Evolutionary conservation across 345 rosid species (phyloP), one percentile per base, ranked within the genome.

Genomic region (Lepidium didymum): DNA sequence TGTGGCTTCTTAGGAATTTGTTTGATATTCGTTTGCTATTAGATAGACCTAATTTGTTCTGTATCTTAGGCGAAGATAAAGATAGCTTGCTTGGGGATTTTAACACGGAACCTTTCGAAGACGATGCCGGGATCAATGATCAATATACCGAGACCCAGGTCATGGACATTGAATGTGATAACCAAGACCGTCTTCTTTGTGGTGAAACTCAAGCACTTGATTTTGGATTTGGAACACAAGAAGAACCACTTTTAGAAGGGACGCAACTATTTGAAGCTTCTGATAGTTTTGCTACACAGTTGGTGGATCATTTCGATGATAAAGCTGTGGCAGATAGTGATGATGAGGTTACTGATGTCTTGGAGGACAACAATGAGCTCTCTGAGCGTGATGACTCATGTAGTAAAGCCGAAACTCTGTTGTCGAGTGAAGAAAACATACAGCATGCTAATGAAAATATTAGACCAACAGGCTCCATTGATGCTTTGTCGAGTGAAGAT

Each of bases 321-420:
- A 54, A 51, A 10, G 65, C 69, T 69, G 73, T 44, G 8, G 16
- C 34, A 7, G 80, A 77, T 76, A 56, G 78, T 74, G 84, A 83
- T 44, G 80, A 75, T 80, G 92, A 84, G 75, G 68, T 54, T 69
- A 89, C 90, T 49, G 84, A 77, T 78, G 75, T 76, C 66, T 71
- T 84, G 78, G 79, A 53, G 55, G 75, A 73, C 4, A 62, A 19
- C 43, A 70, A 40, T 51, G 85, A 75, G 61, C 47, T 75, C 42
- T 71, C 60, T 40, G 89, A 76, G 4, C 8, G 31, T 67, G 81
- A 56, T 41, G 83, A 81, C 46, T 43, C 64, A 2, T 60, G 9
- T 34, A 42, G 75, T 41, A 36, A 66, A 70, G 78, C 56, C 1
- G 53, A 53, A 23, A 58, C 56, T 52, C 64, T 51, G 60, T 70